Percentiles rank a stretch among this genome's conserved stretches.
phyloP scores from a whole-genome alignment of 2,329 filamentous ascomycete genomes.

The Bipolaris cookei region DNA sequence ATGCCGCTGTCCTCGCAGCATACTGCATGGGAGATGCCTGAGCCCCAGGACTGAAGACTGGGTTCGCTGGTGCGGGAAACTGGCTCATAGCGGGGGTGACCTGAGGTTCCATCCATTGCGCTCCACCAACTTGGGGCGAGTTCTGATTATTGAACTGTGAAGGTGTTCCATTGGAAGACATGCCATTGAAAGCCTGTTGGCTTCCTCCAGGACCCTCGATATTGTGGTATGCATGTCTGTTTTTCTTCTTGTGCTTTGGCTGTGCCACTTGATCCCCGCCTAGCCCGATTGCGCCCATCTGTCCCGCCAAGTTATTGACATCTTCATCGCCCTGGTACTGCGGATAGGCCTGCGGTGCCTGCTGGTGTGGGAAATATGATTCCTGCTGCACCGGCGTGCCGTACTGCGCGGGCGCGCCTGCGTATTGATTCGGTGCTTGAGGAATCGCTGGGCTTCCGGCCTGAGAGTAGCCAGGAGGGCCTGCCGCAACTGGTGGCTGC shows the following conservation, averaged over 20 bases:
- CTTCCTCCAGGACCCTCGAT: constrained; percentile 73
- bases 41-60: constrained; percentile 57
- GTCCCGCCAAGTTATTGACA: constrained; percentile 39
- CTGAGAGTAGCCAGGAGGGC: constrained; percentile 55
- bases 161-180: constrained; percentile 64
- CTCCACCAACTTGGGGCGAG: constrained; percentile 39
- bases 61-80: constrained; percentile 65
- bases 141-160: constrained; percentile 64
- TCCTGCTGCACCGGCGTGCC: constrained; percentile 42
- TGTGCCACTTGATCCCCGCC: constrained; percentile 52
- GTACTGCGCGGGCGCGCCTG: constrained; percentile 37
- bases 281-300: constrained; percentile 39
- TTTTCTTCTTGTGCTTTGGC: constrained; percentile 80
- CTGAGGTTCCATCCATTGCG: constrained; percentile 51
- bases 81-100: constrained; percentile 60
- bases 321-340: constrained; percentile 41
- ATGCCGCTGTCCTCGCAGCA: constrained; percentile 38
- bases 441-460: constrained; percentile 41
- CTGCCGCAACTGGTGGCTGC: constrained; percentile 53
- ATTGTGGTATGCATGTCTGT: constrained; percentile 89
- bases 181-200: constrained; percentile 72
- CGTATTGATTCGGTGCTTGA: constrained; percentile 41
- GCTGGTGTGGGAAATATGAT: constrained; percentile 53
- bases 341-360: constrained; percentile 26
- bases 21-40: constrained; percentile 47